Evolutionary conservation across 305 asterid genomes (phyloP), one percentile per base, ranked within the genome.

Genomic region (Rubia peregrina): DNA sequence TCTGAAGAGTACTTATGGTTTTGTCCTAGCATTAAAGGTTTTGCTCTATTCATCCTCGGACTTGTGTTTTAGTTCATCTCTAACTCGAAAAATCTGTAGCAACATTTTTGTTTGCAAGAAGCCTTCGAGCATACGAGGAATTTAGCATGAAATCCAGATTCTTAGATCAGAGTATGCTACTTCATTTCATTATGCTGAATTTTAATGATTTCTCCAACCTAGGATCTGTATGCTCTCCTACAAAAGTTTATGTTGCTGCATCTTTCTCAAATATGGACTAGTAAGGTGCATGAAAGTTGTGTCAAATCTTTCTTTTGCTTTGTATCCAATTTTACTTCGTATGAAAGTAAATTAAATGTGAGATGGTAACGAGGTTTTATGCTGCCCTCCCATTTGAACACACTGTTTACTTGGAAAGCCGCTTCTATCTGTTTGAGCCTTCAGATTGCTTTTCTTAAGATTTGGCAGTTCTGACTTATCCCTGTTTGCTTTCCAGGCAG

Each of bases 401-500:
- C 2, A 22, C 5, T 44, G 46, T 62, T 55, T 11, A 17, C 13
- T 42, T 10, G 60, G 24, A 53, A 13, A 53, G 60, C 60, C n/a
- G 24, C 16, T 46, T 46, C 53, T 46, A n/a, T 46, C 22, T 51
- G 22, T 6, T 5, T 14, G 66, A 59, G 49, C 14, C 7, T 71
- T 30, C 30, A 17, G 9, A 9, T 3, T 24, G 55, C 40, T 24
- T 73, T 40, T 65, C 41, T 10, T 1, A n/a, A 42, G 33, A 46
- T 62, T 24, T 56, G 36, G 36, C 10, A 13, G 57, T 70, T 68
- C 69, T 64, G 43, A 71, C 26, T 51, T 65, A 57, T 40, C 72
- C 61, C 49, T 74, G 71, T 69, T 69, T 76, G 38, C 56, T 26
- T 74, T 65, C 38, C 82, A 86, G 98, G 99, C 96, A 17, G 99